phyloP scores from a whole-genome alignment of 2,329 filamentous ascomycete species.

The Calonectria pauciramosa region DNA sequence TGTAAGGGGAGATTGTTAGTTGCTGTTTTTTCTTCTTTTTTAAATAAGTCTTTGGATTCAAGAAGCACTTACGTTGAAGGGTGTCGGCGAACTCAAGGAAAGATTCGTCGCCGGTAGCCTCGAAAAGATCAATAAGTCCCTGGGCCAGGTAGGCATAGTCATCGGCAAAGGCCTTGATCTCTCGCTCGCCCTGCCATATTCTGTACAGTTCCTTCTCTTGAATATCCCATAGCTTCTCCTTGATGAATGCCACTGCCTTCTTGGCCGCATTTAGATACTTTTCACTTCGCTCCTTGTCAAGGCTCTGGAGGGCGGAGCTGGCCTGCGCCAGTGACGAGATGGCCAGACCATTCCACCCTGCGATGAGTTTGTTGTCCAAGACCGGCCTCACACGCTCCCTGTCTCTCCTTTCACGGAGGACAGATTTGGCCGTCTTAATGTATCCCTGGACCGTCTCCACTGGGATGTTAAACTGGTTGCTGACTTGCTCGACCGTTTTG shows the following conservation, averaged over 20 bases:
- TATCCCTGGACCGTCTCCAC: conserved; percentile 77
- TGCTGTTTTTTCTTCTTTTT: background rate
- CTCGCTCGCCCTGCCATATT: conserved; percentile 77
- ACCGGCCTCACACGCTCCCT: conserved; percentile 81
- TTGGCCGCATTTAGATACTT: conserved; percentile 76
- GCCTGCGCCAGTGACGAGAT: conserved; percentile 86
- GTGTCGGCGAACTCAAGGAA: conserved; percentile 86
- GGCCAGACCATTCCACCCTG: conserved; percentile 89
- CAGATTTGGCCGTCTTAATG: conserved; percentile 75
- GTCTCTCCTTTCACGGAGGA: conserved; percentile 79
- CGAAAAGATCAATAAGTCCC: conserved; percentile 87
- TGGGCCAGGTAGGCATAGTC: conserved; percentile 93
- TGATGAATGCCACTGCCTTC: conserved; percentile 80
- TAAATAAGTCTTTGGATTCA: background rate
- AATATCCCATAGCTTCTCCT: conserved; percentile 78
- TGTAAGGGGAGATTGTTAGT: conserved; percentile 22
- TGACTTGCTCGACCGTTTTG: conserved; percentile 76
- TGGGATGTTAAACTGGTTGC: conserved; percentile 80
- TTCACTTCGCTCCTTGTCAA: conserved; percentile 69
- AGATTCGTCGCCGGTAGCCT: conserved; percentile 81
- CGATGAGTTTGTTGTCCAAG: conserved; percentile 89
- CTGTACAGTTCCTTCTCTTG: conserved; percentile 75
- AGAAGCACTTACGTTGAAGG: conserved; percentile 73
- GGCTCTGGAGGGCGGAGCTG: conserved; percentile 73
- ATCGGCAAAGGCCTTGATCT: conserved; percentile 84